A percentile compares a stretch with the other conserved stretches of the same genome.
Evolutionary conservation across 345 rosid genomes (phyloP).

Genomic region (Cardamine chenopodiifolia): DNA sequence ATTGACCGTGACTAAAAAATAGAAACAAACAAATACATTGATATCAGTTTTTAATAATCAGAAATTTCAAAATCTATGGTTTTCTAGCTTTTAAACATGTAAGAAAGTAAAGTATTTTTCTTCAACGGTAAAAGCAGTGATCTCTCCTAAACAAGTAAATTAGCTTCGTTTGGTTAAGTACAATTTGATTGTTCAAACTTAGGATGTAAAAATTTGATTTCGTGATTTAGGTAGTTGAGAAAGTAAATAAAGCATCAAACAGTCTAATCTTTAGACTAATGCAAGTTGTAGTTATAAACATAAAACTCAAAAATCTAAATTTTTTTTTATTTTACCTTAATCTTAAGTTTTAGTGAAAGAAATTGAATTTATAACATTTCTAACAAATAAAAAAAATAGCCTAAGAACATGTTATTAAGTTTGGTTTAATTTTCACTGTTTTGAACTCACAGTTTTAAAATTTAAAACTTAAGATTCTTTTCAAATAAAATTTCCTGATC

Average conservation of each 20-base stretch:
- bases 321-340: no score
- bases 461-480: no score
- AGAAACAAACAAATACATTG: neutral
- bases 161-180: neutral
- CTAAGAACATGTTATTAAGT: no score
- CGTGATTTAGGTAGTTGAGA: neutral
- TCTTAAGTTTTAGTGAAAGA: no score
- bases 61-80: neutral
- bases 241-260: neutral
- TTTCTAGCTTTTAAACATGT: constrained; percentile 16
- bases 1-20: constrained; percentile 19
- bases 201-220: neutral
- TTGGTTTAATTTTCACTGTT: no score
- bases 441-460: no score
- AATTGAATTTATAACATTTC: no score
- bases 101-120: neutral
- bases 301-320: no score
- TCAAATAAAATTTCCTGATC: no score
- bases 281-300: no score
- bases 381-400: no score
- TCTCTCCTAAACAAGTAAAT: neutral
- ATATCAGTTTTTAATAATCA: constrained; percentile 1
- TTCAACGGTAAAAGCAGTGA: neutral
- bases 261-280: neutral
- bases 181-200: neutral